Evolutionary conservation across 805 yeast genomes (phyloP), one percentile per base, ranked within the genome.

Genomic region (Wickerhamiella occidentalis): DNA sequence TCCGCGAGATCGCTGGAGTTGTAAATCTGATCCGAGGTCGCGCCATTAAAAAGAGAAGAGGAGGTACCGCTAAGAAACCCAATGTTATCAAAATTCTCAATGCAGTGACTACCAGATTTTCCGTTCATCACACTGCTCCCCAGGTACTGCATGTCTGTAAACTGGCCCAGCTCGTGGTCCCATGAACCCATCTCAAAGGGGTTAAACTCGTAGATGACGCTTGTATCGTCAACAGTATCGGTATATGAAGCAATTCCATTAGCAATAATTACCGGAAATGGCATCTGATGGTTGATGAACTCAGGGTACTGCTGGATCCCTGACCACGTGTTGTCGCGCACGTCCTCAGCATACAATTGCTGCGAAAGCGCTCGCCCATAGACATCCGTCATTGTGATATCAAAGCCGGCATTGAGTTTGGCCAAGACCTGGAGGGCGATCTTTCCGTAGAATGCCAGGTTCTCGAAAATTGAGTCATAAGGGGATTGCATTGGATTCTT

Each of bases 61-160:
- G 94, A 84, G 6, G 94, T 80, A 36, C 94, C 95, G 66, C 85
- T 68, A 28, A 84, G 66, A 58, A 77, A 86, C 7, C 95, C 92
- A 7, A 84, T 79, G 57, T 85, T 85, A 63, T 86, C 95, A 52
- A 74, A 79, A 2, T 90, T 88, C 1, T 67, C 73, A 51, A 76
- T 65, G 66, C 95, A 86, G 9, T 62, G 59, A 36, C 64, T 62
- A 12, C 29, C n/a, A n/a, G n/a, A n/a, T n/a, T n/a, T n/a, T n/a
- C 50, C 50, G 19, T 40, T 29, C 6, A 13, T 22, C 8, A 47
- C 23, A 1, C n/a, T 33, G 11, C 33, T 22, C 7, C 92, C 92
- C 47, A 80, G 59, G 59, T 80, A 82, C 61, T 75, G 72, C 26
- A 77, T 63, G 51, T 81, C 78, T 13, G 78, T 68, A 61, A 82